Evolutionary conservation across 768 basidiomycete species (phyloP), one percentile per base, ranked within the genome.

Genomic region (Boletus eberwhitei): DNA sequence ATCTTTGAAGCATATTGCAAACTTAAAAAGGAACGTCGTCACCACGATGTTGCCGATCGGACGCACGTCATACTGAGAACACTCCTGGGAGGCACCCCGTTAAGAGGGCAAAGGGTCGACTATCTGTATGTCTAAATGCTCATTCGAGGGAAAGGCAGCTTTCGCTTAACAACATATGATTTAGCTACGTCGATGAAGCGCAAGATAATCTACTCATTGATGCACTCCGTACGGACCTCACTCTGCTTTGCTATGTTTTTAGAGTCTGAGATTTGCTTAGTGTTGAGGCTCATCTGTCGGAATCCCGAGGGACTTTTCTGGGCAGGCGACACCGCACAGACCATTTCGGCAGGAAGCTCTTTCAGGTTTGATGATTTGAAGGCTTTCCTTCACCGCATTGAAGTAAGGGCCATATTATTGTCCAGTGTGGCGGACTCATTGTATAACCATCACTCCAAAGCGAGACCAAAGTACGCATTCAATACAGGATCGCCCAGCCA

Each of bases 241-340:
- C 16, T 32, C 12, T 16, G 1, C 12, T 19, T 32, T 44, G 3
- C 4, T 39, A 16, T 45, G 31, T 38, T 26, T 12, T n/a, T n/a
- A 1, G n/a, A 5, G 24, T 38, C 29, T 70, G 17, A 70, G 14
- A 1, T 49, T 8, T 26, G 2, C 8, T 26, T 52, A 89, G 88
- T 90, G 4, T 66, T 90, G 38, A 73, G 86, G 31, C 73, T 74
- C 0, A 63, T 90, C n/a, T 88, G 85, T 56, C 67, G 68, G 12
- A 88, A 88, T 60, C 77, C 80, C 0, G 72, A 86, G 47, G 87
- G 88, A 0, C 68, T 88, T 19, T 86, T 90, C 57, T 89, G 86
- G 85, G 88, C 87, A 2, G 88, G 89, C 0, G 88, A 90, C 62
- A 89, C 88, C 0, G 87, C 88, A 0, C 88, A 90, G 58, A 86